Conservation (phyloP, 768 basidiomycete genomes). For the Russula ochroleuca region DNA sequence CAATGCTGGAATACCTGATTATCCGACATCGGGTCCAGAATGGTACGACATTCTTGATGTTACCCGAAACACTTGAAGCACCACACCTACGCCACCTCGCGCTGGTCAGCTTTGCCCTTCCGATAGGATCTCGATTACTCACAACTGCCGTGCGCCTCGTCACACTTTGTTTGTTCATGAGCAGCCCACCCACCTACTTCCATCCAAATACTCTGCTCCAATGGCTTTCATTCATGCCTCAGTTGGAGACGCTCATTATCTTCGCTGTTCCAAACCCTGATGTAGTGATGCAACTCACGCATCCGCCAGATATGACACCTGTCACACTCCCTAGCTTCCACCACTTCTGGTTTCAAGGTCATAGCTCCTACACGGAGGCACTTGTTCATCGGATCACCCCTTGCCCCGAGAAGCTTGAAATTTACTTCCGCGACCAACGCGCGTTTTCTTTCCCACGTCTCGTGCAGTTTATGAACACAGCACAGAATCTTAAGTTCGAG, state of each 20-base stretch:
- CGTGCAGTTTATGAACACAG: neutral
- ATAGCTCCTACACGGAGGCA: neutral
- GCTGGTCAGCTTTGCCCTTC: too few relatives aligned
- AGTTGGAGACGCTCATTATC: neutral
- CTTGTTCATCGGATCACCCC: neutral
- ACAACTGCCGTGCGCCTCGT: neutral
- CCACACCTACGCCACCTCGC: neutral
- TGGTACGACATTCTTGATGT: too few relatives aligned
- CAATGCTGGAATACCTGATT: neutral
- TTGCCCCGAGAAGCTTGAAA: neutral
- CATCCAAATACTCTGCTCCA: neutral
- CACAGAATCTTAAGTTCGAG: neutral
- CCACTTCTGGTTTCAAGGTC: neutral
- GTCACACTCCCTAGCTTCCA: neutral
- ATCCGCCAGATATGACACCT: neutral
- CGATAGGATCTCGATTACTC: neutral
- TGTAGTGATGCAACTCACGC: neutral
- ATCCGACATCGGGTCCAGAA: neutral
- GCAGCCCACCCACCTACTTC: neutral
- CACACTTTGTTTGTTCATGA: neutral
- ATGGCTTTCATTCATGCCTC: neutral
- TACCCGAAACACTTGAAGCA: neutral
- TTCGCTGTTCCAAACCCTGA: neutral
- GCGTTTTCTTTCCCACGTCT: neutral
- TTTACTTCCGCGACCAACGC: neutral